Conservation (phyloP, 2,329 filamentous ascomycete genomes). For the Lizonia empirigonia region DNA sequence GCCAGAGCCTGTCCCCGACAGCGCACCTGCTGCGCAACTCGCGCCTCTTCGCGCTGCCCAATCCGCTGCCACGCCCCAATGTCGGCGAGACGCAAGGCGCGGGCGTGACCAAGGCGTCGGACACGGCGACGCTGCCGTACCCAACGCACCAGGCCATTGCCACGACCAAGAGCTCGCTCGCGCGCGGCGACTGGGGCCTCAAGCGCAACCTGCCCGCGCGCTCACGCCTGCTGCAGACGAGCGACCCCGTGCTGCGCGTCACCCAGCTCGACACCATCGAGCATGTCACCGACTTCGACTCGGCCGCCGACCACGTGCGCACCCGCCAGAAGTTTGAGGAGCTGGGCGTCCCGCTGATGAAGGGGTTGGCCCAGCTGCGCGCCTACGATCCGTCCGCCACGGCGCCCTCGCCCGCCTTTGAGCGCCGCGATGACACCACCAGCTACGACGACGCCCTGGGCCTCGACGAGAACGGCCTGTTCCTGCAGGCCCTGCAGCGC, state of each 20-base stretch:
- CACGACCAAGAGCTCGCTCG: conserved; percentile 73
- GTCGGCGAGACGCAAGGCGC: conserved; percentile 53
- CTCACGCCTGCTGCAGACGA: conserved; percentile 68
- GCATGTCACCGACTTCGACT: conserved; percentile 86
- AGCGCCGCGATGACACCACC: conserved; percentile 41
- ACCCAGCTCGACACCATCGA: conserved; percentile 82
- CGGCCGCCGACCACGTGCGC: conserved; percentile 78
- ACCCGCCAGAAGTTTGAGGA: conserved; percentile 87
- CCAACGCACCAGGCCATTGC: conserved; percentile 85
- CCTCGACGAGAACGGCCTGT: conserved; percentile 35
- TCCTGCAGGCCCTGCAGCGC: conserved; percentile 32
- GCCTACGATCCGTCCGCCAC: conserved; percentile 21
- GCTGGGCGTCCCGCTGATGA: conserved; percentile 72
- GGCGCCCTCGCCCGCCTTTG: conserved; percentile 37
- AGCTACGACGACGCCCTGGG: conserved; percentile 34
- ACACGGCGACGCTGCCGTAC: conserved; percentile 74
- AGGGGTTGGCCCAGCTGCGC: conserved; percentile 30
- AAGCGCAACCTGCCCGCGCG: conserved; percentile 82
- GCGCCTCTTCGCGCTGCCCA: conserved; percentile 85
- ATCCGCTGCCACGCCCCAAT: conserved; percentile 69
- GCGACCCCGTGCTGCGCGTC: conserved; percentile 75
- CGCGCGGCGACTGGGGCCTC: conserved; percentile 87
- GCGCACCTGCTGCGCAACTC: conserved; percentile 79
- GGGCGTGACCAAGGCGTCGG: conserved; percentile 60
- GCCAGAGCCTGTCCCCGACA: conserved; percentile 60